Base-by-base conservation (phyloP, 257 asterid species). In the Galeopsis tetrahit region DNA sequence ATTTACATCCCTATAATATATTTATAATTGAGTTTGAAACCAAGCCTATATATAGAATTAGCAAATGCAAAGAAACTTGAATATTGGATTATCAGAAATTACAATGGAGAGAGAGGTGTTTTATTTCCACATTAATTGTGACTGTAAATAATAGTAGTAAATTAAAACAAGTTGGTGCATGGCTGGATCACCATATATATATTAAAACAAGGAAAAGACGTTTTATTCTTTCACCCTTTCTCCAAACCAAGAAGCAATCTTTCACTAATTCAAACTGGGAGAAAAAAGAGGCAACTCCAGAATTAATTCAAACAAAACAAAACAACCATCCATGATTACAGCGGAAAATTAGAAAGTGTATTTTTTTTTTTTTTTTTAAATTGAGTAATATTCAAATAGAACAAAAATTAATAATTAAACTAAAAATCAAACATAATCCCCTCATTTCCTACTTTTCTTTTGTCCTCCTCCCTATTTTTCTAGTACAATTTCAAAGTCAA, bases 401-500 rank as follows among this genome's bases (percentile, higher is more conserved):
- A 81, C 63, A 70, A 67, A 75, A 81, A 21, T 0, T 21, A 21
- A 81, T 76, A 64, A 43, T 53, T 52, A 46, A 60, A 56, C 44
- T 63, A 59, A 72, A 78, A 72, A 75, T 78, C 77, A 72, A 78
- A 78, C 83, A 75, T 34, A 78, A 77, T 73, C 79, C 78, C 83
- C 81, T 78, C 73, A 75, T 82, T 78, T 78, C 72, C 69, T 76
- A 79, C 72, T 75, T 76, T 63, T 40, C 62, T 43, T 57, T 31
- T 8, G 40, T 34, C 62, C 38, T 14, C 31, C 63, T 51, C 33
- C 57, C 75, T 57, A 72, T 35, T 70, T 39, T 28, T 73, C 73
- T 6, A 78, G 72, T 67, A 78, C 72, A 63, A 61, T 21, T 38
- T 58, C 32, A 46, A 11, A 46, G 3, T 10, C 0, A 10, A 44